Evolutionary conservation across 202 grass and related monocot species (phyloP), one percentile per base, ranked within the genome.

Genomic region (Hordeum pubiflorum): DNA sequence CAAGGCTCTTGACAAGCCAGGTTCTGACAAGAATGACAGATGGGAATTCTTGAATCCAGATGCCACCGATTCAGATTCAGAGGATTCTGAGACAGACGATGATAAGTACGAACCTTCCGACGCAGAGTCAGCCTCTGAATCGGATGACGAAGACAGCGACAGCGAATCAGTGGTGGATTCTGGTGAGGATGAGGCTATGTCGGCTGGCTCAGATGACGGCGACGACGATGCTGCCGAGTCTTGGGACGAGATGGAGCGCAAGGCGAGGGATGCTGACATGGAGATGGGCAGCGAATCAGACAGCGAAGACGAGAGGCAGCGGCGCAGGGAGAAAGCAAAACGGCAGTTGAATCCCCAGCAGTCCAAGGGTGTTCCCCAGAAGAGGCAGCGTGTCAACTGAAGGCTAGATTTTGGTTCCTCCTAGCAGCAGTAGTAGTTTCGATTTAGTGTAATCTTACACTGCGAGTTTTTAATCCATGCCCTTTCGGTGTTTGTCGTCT

Each of bases 21-120:
- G 44, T 72, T 17, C 22, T 48, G 40, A 72, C 68, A 72, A 29
- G 41, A 72, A 29, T 48, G 40, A 72, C 40, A 72, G 68, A 23
- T 72, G 68, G 68, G 41, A 72, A 48, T 72, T 72, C 68, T 48
- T 72, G 68, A 72, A 48, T 72, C 68, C 68, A 46, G 68, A 72
- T 72, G 68, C 68, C 18, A 48, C 39, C 17, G 68, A 72, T 41
- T 72, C 68, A 6, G 67, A 46, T 46, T 70, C 22, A 10, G 68
- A 72, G 40, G 44, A 48, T 29, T 46, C 23, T 0, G 68, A 72
- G 40, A 29, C 40, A 31, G 40, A 72, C 22, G 68, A 72, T 5
- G 68, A 72, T 2, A 72, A 48, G 68, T 72, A 72, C 14, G 41
- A 72, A 18, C 68, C 68, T 26, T 72, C 68, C 29, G 68, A 48